These are phyloP conservation scores for Pelagophyceae sp. DNA, from an alignment of 352 stramenopile species.

Conservation along the genomic window DNA sequence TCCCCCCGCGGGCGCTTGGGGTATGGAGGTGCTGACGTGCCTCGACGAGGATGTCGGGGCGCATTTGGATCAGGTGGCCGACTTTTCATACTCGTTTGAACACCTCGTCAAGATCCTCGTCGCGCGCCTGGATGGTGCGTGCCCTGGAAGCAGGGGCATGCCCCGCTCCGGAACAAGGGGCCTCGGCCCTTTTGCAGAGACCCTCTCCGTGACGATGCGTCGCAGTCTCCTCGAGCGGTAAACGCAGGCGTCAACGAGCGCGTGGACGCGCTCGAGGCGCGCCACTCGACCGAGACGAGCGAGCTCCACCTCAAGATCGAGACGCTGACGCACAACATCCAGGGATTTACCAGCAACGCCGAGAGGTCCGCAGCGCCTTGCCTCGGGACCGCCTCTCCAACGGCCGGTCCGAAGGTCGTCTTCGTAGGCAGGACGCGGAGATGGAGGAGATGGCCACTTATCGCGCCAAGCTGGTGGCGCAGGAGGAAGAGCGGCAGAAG, in stretches of 20 bases:
- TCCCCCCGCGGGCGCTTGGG: background rate
- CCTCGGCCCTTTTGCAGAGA: too few relatives aligned
- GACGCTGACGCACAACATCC: background rate
- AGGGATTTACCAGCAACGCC: background rate
- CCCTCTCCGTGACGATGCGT: too few relatives aligned
- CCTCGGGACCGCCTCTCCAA: too few relatives aligned
- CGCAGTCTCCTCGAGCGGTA: too few relatives aligned
- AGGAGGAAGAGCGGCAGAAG: background rate
- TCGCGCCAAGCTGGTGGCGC: background rate
- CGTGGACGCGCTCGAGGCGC: background rate
- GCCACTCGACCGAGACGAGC: background rate
- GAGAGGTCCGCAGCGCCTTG: background rate
- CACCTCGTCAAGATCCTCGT: background rate
- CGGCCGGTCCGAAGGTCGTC: too few relatives aligned
- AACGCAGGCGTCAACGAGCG: background rate
- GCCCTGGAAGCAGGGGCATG: too few relatives aligned
- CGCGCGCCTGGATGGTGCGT: background rate
- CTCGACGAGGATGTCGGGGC: background rate
- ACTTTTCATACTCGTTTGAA: background rate
- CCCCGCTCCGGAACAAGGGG: too few relatives aligned
- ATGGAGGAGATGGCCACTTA: background rate
- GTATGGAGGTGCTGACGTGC: background rate
- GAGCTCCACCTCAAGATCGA: background rate
- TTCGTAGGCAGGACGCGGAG: too few relatives aligned
- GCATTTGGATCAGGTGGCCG: background rate